Evolutionary conservation across 371 early-diverging fungal genomes (phyloP).

Genomic region (Mortierella sp.): DNA sequence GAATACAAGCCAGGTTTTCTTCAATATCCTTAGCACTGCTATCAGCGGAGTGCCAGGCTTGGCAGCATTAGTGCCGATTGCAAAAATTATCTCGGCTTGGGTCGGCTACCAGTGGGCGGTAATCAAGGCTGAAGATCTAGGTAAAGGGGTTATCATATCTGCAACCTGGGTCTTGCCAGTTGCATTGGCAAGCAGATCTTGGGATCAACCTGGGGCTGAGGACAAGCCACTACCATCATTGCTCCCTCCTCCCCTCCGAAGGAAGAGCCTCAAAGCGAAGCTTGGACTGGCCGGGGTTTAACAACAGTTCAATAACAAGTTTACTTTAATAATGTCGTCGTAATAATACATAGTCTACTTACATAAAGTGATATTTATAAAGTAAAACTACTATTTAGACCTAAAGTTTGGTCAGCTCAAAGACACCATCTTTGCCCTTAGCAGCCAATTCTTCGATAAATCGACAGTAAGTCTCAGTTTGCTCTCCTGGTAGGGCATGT

Average conservation of each 20-base stretch:
- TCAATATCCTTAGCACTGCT: slow-evolving; percentile 42
- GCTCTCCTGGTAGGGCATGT: slow-evolving; percentile 43
- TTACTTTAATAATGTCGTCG: no score
- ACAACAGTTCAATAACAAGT: no score
- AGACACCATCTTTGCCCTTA: slow-evolving; percentile 37
- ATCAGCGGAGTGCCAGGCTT: slow-evolving; percentile 38
- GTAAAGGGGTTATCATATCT: slow-evolving; percentile 55
- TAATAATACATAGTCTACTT: not conserved
- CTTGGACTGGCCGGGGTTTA: slow-evolving; percentile 1
- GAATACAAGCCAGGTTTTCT: slow-evolving; percentile 50
- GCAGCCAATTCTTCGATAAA: slow-evolving; percentile 41
- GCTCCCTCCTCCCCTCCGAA: not conserved
- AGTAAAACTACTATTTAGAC: not conserved
- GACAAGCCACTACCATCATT: slow-evolving; percentile 1
- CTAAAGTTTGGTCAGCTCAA: slow-evolving; percentile 20
- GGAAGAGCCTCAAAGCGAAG: slow-evolving; percentile 18
- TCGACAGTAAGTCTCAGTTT: slow-evolving; percentile 45
- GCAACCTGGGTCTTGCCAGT: slow-evolving; percentile 59
- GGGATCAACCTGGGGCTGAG: slow-evolving; percentile 34
- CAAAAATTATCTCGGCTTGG: slow-evolving; percentile 57
- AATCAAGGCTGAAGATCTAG: slow-evolving; percentile 52
- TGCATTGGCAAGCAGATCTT: slow-evolving; percentile 50
- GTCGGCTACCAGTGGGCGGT: slow-evolving; percentile 55
- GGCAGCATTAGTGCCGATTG: slow-evolving; percentile 39
- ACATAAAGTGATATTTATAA: not conserved